Percentiles rank a stretch among this genome's conserved stretches.
Conservation (phyloP, 208 protist species). For the Leishmania amazonensis region DNA sequence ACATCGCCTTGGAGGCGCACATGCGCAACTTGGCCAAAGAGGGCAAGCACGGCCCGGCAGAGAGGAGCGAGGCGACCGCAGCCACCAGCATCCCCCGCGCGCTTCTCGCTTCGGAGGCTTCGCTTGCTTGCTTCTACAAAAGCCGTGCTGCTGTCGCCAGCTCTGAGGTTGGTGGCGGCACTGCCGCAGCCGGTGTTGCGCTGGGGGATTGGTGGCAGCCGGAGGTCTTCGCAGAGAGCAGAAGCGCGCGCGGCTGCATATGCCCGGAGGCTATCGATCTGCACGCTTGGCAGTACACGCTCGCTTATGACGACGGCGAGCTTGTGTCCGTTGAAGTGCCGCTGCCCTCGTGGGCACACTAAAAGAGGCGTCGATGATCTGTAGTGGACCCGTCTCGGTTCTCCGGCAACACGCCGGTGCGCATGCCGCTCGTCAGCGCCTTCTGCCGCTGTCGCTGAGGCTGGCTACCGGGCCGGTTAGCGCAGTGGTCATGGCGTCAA, state of each 20-base stretch:
- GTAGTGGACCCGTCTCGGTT: neutral
- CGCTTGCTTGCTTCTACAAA: slow-evolving; percentile 1
- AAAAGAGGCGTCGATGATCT: neutral
- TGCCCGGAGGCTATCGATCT: slow-evolving; percentile 65
- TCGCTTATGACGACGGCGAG: slow-evolving; percentile 25
- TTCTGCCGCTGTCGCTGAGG: neutral
- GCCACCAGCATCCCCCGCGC: neutral
- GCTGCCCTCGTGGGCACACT: slow-evolving; percentile 38
- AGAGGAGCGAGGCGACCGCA: neutral
- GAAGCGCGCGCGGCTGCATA: slow-evolving; percentile 32
- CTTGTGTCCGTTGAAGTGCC: slow-evolving; percentile 34
- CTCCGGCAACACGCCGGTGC: neutral
- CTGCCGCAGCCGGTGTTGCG: neutral
- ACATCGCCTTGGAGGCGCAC: slow-evolving; percentile 35
- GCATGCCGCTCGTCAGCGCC: neutral
- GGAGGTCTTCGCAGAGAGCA: slow-evolving; percentile 9
- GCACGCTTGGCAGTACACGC: slow-evolving; percentile 67
- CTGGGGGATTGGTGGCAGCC: neutral
- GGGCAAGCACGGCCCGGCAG: neutral
- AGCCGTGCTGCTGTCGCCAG: neutral
- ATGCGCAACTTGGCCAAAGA: slow-evolving; percentile 15
- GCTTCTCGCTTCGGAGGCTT: neutral
- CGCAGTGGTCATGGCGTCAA: neutral
- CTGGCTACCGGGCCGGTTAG: neutral
- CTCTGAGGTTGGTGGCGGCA: neutral